These are phyloP conservation scores for Lophium mytilinum DNA, from an alignment of 495 filamentous ascomycete species.

Conservation along the genomic window DNA sequence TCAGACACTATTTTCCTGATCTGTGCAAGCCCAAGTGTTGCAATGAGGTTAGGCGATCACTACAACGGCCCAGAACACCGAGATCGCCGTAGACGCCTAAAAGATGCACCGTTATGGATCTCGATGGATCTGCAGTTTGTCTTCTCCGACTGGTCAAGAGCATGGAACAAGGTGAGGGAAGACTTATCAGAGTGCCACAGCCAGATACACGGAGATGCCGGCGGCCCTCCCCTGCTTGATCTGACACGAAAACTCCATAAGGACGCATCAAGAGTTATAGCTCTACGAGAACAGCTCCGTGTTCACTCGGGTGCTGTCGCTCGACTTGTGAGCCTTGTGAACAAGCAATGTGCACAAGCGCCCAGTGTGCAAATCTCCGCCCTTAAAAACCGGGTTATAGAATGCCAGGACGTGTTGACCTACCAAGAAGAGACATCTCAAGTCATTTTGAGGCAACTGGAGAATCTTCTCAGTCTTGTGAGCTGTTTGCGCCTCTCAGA, in stretches of 20 bases:
- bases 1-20: too few species aligned
- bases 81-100: background rate
- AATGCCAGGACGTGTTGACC: background rate
- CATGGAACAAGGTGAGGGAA: background rate
- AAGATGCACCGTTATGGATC: background rate
- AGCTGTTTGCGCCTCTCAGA: background rate
- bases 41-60: too few species aligned
- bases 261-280: background rate
- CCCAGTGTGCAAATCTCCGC: background rate
- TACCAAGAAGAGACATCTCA: background rate
- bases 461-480: background rate
- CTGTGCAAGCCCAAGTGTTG: too few species aligned
- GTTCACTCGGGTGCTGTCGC: background rate
- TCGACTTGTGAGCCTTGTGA: background rate
- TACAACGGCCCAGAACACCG: too few species aligned
- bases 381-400: background rate
- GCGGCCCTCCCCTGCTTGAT: background rate
- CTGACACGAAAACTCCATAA: background rate
- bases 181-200: background rate
- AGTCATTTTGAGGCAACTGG: background rate
- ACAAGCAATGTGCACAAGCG: background rate
- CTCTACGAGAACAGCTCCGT: background rate
- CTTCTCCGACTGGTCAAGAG: background rate
- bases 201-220: background rate
- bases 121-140: background rate